Percentiles rank a stretch among this genome's conserved stretches.
Evolutionary conservation across 2,329 filamentous ascomycete genomes (phyloP).

Genomic region (Aspergillus carbonarius): DNA sequence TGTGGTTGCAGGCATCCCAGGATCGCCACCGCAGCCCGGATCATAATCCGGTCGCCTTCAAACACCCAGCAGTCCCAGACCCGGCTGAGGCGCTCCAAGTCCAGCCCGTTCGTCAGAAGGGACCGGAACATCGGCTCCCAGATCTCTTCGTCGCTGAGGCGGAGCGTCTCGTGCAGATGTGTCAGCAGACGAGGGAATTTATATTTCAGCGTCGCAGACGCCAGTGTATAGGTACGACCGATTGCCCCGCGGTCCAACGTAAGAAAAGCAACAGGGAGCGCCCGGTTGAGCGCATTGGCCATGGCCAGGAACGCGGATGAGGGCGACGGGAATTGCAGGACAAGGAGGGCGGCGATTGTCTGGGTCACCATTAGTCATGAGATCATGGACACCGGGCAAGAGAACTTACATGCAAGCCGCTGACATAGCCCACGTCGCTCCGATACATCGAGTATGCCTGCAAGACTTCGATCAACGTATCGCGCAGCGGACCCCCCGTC

Average conservation of each 20-base stretch:
- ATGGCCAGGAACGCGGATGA: constrained; percentile 58
- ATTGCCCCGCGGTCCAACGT: constrained; percentile 58
- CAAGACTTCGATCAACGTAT: constrained; percentile 58
- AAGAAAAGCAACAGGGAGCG: constrained; percentile 61
- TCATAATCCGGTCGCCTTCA: constrained; percentile 56
- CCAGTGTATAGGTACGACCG: constrained; percentile 55
- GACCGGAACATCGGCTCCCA: constrained; percentile 56
- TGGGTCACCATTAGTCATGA: constrained; percentile 18
- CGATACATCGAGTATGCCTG: constrained; percentile 65
- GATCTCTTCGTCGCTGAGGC: constrained; percentile 44
- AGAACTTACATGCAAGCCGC: constrained; percentile 55
- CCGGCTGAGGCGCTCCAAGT: constrained; percentile 54
- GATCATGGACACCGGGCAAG: neutral
- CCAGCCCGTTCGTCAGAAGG: constrained; percentile 53
- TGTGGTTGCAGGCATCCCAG: constrained; percentile 46
- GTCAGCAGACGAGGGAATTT: constrained; percentile 57
- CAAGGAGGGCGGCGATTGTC: constrained; percentile 58
- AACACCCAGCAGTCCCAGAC: constrained; percentile 64
- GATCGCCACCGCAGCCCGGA: constrained; percentile 46
- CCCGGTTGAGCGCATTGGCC: constrained; percentile 61
- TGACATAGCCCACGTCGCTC: constrained; percentile 60
- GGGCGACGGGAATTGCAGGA: constrained; percentile 55
- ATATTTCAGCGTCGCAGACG: constrained; percentile 56
- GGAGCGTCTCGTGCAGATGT: constrained; percentile 49
- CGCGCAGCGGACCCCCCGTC: constrained; percentile 53